Base-by-base conservation (phyloP, 768 basidiomycete genomes). In the Hypholoma sublateritium region DNA sequence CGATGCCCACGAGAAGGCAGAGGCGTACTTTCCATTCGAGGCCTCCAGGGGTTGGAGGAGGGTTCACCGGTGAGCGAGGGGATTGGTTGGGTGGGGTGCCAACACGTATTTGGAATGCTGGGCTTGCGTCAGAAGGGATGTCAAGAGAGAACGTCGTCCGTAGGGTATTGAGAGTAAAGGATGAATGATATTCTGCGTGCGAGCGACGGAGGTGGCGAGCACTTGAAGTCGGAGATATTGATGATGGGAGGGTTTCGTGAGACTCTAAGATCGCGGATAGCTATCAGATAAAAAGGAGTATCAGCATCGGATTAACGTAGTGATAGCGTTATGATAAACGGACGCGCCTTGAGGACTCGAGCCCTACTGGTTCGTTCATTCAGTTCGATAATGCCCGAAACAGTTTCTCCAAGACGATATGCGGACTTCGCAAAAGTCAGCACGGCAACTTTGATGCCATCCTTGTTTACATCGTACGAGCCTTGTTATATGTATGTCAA, bases 381-480 rank as follows among this genome's bases (percentile, higher is more conserved):
- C 59, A 98, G 68, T 66, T 93, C 88, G 21, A 99, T 87, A 0
- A 95, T 86, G 2, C 95, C 96, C 44, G 87, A 73, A 21, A 98
- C 86, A 0, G 94, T 95, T 74, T 99, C 95, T 3, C 96, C 96
- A 0, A 98, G 82, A 17, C 96, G 75, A 70, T 92, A 98, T 0
- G 92, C 90, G 39, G 88, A 86, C 72, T 98, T 98, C 22, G 91
- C 86, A 61, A 99, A 91, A 0, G 95, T 97, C 13, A 99, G 71
- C 36, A 91, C 87, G 5, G 96, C 95, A 56, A 98, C 93, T 41
- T 86, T 85, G 36, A 90, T 82, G 0, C 91, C 93, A 35, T 96
- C 93, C 76, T 98, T 97, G 67, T 87, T 91, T 54, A 98, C 94
- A 73, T 98, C 95, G 71, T 93, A 98, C 0, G 94, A 95, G 37